These are phyloP conservation scores for Fusarium veterinarium DNA, from an alignment of 2,329 filamentous ascomycete species.

Conservation along the genomic window DNA sequence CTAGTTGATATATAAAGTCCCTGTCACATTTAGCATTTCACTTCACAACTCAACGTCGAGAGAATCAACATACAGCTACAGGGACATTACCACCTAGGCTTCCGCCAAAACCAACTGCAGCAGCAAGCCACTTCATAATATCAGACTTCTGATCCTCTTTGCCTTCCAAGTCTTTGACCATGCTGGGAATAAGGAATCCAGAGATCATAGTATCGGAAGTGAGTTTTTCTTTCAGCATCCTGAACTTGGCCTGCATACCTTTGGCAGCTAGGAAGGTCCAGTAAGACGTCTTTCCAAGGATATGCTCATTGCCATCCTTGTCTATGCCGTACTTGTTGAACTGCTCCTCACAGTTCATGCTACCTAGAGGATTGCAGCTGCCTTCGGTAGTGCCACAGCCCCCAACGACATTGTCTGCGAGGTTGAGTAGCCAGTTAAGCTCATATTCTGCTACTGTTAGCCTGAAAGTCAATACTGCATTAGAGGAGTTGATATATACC, in stretches of 20 bases:
- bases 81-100: not conserved
- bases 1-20: not conserved
- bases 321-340: not conserved
- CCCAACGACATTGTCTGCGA: not conserved
- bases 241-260: conserved; percentile 10
- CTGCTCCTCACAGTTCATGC: not conserved
- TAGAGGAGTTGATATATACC: not conserved
- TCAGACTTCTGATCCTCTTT: not conserved
- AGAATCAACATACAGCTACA: not conserved
- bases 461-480: too few relatives aligned
- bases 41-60: not conserved
- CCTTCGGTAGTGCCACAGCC: too few relatives aligned
- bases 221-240: not conserved
- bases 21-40: not conserved
- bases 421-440: conserved; percentile 17
- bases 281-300: not conserved
- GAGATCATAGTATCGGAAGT: not conserved
- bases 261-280: conserved; percentile 22
- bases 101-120: not conserved
- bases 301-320: not conserved
- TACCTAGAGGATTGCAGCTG: too few relatives aligned
- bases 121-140: conserved; percentile 6
- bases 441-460: conserved; percentile 14
- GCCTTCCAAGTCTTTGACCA: conserved; percentile 4
- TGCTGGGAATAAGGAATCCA: not conserved